A percentile compares a stretch with the other conserved stretches of the same genome.
Conservation (phyloP, 2,329 filamentous ascomycete genomes). For the Claviceps sp. region DNA sequence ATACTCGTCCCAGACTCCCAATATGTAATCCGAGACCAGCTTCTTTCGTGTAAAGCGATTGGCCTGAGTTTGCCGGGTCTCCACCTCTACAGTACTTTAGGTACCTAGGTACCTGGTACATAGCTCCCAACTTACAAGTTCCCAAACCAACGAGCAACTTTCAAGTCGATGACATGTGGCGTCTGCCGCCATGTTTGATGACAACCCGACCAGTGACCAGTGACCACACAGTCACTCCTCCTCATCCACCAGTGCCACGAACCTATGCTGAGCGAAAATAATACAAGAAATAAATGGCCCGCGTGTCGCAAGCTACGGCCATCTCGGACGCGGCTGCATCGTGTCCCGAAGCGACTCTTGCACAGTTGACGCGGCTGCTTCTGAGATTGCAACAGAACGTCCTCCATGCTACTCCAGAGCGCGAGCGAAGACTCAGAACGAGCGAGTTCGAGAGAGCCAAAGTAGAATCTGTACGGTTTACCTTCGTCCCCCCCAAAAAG, state of each 20-base stretch:
- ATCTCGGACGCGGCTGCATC: not conserved
- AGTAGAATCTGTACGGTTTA: conserved; percentile 29
- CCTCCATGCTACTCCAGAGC: conserved; percentile 46
- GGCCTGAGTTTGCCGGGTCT: not conserved
- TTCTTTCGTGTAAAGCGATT: not conserved
- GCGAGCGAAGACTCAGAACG: conserved; percentile 40
- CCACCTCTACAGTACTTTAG: not conserved
- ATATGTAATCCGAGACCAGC: too few relatives aligned
- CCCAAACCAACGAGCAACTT: not conserved
- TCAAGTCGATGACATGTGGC: not conserved
- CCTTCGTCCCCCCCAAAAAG: not conserved
- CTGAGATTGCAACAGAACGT: conserved; percentile 52
- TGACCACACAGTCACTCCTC: not conserved
- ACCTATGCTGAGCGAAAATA: not conserved
- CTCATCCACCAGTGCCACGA: not conserved
- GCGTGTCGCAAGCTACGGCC: not conserved
- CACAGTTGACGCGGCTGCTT: conserved; percentile 51
- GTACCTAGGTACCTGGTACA: too few relatives aligned
- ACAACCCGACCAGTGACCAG: not conserved
- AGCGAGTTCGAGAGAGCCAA: conserved; percentile 51
- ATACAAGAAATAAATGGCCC: not conserved
- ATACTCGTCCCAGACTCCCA: not conserved
- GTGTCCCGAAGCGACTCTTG: conserved; percentile 16
- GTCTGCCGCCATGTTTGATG: not conserved
- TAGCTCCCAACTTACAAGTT: too few relatives aligned